Percentiles rank a stretch among this genome's conserved stretches.
Evolutionary conservation across 2,329 filamentous ascomycete species (phyloP).

Genomic region (Microcyclosporella mali): DNA sequence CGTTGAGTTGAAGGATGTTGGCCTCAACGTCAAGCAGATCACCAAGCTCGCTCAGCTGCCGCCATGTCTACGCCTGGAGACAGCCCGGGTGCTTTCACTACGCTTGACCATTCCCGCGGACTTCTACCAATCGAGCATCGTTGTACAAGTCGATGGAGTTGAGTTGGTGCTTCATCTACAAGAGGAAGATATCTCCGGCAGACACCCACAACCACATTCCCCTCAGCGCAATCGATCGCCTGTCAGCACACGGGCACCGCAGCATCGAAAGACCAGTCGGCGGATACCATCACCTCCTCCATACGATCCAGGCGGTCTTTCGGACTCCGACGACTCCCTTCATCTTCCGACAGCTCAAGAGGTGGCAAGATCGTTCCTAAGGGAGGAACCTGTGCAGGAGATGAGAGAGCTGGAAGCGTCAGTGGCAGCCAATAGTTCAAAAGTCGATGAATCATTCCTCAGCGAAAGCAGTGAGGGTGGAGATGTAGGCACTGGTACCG

Average conservation of each 20-base stretch:
- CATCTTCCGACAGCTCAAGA: conserved; percentile 63
- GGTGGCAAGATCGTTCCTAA: conserved; percentile 71
- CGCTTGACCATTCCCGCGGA: conserved; percentile 81
- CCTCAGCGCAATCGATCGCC: conserved; percentile 26
- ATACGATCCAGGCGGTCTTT: conserved; percentile 17
- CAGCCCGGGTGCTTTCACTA: conserved; percentile 68
- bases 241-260: conserved; percentile 20
- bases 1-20: conserved; percentile 81
- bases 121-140: conserved; percentile 77
- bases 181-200: conserved; percentile 9
- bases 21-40: conserved; percentile 59
- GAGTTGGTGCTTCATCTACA: conserved; percentile 50
- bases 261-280: conserved; percentile 31
- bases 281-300: conserved; percentile 30
- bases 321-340: conserved; percentile 31
- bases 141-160: conserved; percentile 74
- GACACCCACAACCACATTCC: conserved; percentile 31
- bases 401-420: conserved; percentile 63
- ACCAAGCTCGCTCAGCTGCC: conserved; percentile 54
- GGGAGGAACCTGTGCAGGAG: conserved; percentile 61
- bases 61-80: conserved; percentile 61
- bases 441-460: conserved; percentile 55
- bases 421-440: conserved; percentile 50
- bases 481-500: conserved; percentile 61
- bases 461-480: conserved; percentile 53